phyloP scores from a whole-genome alignment of 306 rosid species.

The Vigna unguiculata region DNA sequence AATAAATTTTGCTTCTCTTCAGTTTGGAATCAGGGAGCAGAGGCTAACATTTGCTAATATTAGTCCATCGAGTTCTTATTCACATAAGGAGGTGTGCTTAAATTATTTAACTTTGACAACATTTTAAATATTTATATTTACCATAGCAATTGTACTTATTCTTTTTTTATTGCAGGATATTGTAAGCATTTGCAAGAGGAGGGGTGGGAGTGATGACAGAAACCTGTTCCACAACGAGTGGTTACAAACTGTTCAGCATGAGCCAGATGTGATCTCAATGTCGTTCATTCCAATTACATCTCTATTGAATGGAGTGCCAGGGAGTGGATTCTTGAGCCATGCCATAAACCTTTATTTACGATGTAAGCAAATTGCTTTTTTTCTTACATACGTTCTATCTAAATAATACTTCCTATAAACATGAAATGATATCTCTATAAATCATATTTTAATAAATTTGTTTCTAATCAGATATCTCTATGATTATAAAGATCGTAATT shows the following conservation, averaged over 20 bases:
- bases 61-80: constrained; percentile 80
- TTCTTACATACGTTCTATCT: constrained; percentile 27
- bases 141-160: constrained; percentile 34
- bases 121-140: constrained; percentile 26
- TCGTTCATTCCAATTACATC: constrained; percentile 94
- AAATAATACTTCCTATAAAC: constrained; percentile 33
- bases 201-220: constrained; percentile 80
- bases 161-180: constrained; percentile 69
- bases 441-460: too few relatives aligned
- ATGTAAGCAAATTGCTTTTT: constrained; percentile 67
- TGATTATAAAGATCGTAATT: too few relatives aligned
- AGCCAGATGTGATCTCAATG: constrained; percentile 96
- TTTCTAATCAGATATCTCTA: too few relatives aligned
- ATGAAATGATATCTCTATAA: too few relatives aligned
- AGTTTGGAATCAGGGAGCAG: constrained; percentile 87
- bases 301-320: constrained; percentile 90
- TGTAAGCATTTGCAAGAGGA: constrained; percentile 74
- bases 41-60: constrained; percentile 75
- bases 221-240: constrained; percentile 76
- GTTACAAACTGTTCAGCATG: constrained; percentile 85
- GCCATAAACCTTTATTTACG: constrained; percentile 96
- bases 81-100: constrained; percentile 82
- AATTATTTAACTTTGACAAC: constrained; percentile 38
- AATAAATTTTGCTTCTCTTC: constrained; percentile 49
- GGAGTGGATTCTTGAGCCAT: constrained; percentile 98